Evolutionary conservation across 2,329 filamentous ascomycete genomes (phyloP).

Genomic region (Diaporthe citrichinensis): DNA sequence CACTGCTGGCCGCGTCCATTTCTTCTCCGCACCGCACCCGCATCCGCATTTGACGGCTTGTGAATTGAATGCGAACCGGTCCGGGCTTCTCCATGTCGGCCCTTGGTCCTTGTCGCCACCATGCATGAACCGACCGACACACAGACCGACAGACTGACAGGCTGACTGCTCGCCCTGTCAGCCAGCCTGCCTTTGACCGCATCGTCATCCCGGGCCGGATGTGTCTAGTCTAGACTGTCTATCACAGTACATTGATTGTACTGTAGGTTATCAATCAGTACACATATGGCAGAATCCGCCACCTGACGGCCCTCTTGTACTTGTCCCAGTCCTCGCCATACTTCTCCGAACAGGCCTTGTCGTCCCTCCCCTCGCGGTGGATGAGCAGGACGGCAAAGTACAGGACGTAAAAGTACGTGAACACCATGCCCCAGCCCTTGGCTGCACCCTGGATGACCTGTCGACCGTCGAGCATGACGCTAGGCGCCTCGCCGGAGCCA

Average conservation of each 20-base stretch:
- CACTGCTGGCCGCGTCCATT: neutral
- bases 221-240: neutral
- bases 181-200: neutral
- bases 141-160: neutral
- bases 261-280: slow-evolving; percentile 65
- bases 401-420: slow-evolving; percentile 91
- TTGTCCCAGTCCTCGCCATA: slow-evolving; percentile 89
- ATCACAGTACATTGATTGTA: no score
- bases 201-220: slow-evolving; percentile 9
- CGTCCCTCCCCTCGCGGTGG: slow-evolving; percentile 85
- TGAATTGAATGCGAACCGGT: slow-evolving; percentile 1
- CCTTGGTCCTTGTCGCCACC: slow-evolving; percentile 4
- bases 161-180: neutral
- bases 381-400: slow-evolving; percentile 88
- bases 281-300: slow-evolving; percentile 83
- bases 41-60: neutral
- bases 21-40: slow-evolving; percentile 3
- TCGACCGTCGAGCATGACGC: slow-evolving; percentile 68
- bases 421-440: slow-evolving; percentile 82
- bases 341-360: slow-evolving; percentile 87
- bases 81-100: slow-evolving; percentile 4
- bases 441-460: slow-evolving; percentile 78
- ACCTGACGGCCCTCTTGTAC: slow-evolving; percentile 83
- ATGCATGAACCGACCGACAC: slow-evolving; percentile 1
- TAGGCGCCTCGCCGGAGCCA: slow-evolving; percentile 41